Base-by-base conservation (phyloP, 768 basidiomycete species). In the Boletellus sp. region DNA sequence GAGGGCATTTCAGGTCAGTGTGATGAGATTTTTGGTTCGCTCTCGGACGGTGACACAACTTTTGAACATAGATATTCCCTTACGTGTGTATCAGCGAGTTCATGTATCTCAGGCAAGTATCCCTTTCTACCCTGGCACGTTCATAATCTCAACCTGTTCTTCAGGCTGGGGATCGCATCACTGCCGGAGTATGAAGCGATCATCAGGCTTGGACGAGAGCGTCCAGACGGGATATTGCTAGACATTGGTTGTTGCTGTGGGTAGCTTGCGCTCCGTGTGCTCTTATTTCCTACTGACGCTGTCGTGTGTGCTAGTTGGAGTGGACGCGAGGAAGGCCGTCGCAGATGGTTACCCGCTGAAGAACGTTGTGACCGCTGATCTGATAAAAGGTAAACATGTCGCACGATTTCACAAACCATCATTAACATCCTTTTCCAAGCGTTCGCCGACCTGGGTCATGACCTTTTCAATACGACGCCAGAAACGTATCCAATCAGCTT, bases 361-460 rank as follows among this genome's bases (percentile, higher is more conserved):
- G 53, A 71, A 74, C 23, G 60, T 68, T 20, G 52, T 79, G 17
- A 66, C 66, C 6, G 65, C 69, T 4, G 77, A 79, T 53, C 50
- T 78, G n/a, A 52, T 56, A 16, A 45, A 66, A 43, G 73, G 78
- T 71, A 41, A 46, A 12, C 6, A 35, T 10, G 28, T 37, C 3
- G 6, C 19, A 5, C 15, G 31, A 34, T 4, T 7, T 10, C 31
- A 6, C 26, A 17, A 11, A 16, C 22, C 12, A 4, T 35, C 1
- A 4, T 15, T 45, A 5, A 33, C 24, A 5, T 23, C 28, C 28
- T 28, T 20, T 19, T 33, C 37, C 17, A 39, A 84, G 84, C 65
- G 3, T 85, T 79, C 52, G 80, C 79, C 76, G 69, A 78, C 2
- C 63, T 77, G 7, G 83, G 83, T 1, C 83, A 86, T 49, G 72